A percentile compares a stretch with the other conserved stretches of the same genome.
These are phyloP conservation scores for Coemansia sp. DNA, from an alignment of 192 early-diverging fungal species.

Conservation along the genomic window DNA sequence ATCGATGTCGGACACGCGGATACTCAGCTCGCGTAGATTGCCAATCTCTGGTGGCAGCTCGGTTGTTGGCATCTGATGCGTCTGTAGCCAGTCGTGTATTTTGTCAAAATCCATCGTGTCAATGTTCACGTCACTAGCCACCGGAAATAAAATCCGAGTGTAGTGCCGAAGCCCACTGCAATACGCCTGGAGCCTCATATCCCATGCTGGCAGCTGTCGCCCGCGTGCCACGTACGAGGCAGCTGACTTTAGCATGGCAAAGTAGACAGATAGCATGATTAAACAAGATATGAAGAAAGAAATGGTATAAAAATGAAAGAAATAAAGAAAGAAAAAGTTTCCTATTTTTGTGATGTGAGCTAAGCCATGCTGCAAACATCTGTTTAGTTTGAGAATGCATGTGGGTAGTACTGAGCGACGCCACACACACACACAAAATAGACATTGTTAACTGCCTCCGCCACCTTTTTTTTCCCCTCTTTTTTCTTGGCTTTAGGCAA, in stretches of 20 bases:
- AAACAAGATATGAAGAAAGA: background rate
- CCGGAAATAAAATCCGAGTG: constrained; percentile 2
- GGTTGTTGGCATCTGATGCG: background rate
- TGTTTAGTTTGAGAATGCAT: too few species aligned
- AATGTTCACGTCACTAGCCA: constrained; percentile 13
- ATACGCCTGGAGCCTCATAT: constrained; percentile 19
- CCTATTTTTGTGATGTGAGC: too few species aligned
- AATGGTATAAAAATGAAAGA: background rate
- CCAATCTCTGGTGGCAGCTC: background rate
- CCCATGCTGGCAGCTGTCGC: constrained; percentile 27
- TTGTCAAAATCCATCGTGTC: constrained; percentile 8
- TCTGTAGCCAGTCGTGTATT: background rate
- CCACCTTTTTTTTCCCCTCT: too few species aligned
- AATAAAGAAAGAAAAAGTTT: background rate
- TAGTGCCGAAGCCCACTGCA: constrained; percentile 18
- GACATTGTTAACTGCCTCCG: too few species aligned
- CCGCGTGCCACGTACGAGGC: constrained; percentile 13
- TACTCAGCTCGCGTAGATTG: background rate
- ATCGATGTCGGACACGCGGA: background rate
- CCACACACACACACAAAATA: too few species aligned
- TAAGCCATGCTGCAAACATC: too few species aligned
- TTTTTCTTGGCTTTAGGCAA: too few species aligned
- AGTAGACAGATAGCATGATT: constrained; percentile 9
- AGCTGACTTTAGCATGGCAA: constrained; percentile 5
- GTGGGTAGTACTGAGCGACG: too few species aligned